phyloP scores from a whole-genome alignment of 1,284 basidiomycete genomes.

The Pseudozyma sp. region DNA sequence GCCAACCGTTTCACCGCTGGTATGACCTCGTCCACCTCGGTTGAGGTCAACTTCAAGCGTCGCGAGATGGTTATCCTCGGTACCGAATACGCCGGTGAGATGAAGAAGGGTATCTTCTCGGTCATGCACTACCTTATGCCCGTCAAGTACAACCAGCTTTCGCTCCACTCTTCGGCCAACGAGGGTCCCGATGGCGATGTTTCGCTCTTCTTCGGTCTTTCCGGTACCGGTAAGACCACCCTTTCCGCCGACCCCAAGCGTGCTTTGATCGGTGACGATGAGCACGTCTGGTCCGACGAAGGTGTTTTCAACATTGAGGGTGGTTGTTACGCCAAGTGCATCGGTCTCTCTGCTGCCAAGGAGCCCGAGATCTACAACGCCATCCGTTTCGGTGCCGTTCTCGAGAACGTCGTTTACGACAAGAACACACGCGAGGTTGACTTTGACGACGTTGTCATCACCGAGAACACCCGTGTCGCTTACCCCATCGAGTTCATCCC shows the following conservation, averaged over 20 bases:
- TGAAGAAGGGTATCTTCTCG: conserved; percentile 99
- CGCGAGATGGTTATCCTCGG: conserved; percentile 99
- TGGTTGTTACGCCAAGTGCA: conserved; percentile 98
- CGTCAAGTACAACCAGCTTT: conserved; percentile 97
- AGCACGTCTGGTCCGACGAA: conserved; percentile 69
- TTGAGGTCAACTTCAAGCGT: conserved; percentile 99
- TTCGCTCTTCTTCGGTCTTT: conserved; percentile 98
- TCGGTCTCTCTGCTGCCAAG: conserved; percentile 94
- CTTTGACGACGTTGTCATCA: conserved; percentile 96
- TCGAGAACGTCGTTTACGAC: conserved; percentile 99
- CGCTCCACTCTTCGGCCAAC: conserved; percentile 98
- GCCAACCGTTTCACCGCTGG: conserved; percentile 99
- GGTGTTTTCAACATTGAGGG: conserved; percentile 99
- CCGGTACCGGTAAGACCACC: conserved; percentile 93
- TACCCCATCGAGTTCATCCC: conserved; percentile 78
- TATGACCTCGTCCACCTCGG: conserved; percentile 98
- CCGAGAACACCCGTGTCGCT: conserved; percentile 95
- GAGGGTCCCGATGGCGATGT: conserved; percentile 92
- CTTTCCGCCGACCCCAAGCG: conserved; percentile 67
- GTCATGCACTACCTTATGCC: conserved; percentile 99
- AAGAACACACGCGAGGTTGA: conserved; percentile 86
- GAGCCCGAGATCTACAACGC: conserved; percentile 98
- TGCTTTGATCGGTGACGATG: conserved; percentile 67
- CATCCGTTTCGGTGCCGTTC: conserved; percentile 93
- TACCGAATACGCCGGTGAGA: conserved; percentile 99